A percentile compares a stretch with the other conserved stretches of the same genome.
Evolutionary conservation across 192 early-diverging fungal species (phyloP).

Genomic region (Coemansia sp.): DNA sequence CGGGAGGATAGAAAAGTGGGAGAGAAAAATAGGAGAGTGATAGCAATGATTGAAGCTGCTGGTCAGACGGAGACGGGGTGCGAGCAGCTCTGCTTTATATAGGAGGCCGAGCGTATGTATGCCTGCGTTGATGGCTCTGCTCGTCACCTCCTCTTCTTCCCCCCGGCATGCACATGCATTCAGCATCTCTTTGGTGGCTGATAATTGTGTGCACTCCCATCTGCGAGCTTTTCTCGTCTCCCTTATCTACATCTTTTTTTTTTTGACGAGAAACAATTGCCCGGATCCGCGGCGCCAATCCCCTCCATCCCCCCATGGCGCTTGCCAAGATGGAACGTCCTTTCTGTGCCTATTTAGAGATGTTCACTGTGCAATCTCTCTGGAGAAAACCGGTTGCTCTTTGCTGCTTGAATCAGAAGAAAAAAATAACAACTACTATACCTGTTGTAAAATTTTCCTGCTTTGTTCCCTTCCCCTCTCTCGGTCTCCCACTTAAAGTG

Average conservation of each 20-base stretch:
- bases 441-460: not conserved
- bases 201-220: conserved; percentile 4
- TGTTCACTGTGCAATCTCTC: not conserved
- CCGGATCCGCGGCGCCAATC: not conserved
- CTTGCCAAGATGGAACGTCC: conserved; percentile 3
- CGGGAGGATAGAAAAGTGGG: not conserved
- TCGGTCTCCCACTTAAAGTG: not conserved
- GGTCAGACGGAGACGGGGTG: not conserved
- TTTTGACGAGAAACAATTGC: not conserved
- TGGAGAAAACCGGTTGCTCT: not conserved
- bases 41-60: not conserved
- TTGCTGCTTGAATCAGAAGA: not conserved
- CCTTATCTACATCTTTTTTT: not conserved
- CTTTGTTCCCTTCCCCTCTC: not conserved
- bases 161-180: conserved; percentile 2
- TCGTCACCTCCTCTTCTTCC: not conserved
- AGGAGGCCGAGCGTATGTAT: not conserved
- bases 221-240: not conserved
- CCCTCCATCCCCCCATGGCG: not conserved
- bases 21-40: not conserved
- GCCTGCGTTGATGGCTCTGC: not conserved
- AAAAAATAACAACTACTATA: not conserved
- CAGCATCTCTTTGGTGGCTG: conserved; percentile 2
- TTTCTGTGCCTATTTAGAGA: not conserved
- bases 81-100: not conserved